Evolutionary conservation across 2,329 filamentous ascomycete genomes (phyloP).

Genomic region (Epicoccum sorghinum): DNA sequence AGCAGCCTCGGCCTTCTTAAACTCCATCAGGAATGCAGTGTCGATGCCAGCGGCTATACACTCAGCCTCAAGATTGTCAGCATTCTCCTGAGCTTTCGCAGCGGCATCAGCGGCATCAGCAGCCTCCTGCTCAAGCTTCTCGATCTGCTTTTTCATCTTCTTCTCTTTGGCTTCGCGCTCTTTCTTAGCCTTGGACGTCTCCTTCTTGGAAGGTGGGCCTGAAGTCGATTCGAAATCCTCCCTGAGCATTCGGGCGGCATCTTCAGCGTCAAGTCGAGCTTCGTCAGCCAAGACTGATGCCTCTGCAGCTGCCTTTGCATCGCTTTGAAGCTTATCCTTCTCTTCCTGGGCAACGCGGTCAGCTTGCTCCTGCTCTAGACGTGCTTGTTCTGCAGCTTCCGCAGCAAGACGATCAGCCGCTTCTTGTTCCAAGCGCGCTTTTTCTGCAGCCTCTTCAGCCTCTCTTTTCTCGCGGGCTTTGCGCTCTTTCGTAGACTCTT

Average conservation of each 20-base stretch:
- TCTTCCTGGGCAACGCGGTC: constrained; percentile 26
- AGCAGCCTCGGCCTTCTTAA: constrained; percentile 33
- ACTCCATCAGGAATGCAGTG: constrained; percentile 17
- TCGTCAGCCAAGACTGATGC: constrained; percentile 32
- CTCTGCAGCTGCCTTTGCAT: constrained; percentile 23
- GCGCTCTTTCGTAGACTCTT: constrained; percentile 41
- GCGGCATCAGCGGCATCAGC: constrained; percentile 45
- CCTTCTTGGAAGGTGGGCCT: constrained; percentile 41
- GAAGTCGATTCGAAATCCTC: constrained; percentile 27
- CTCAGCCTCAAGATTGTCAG: constrained; percentile 39
- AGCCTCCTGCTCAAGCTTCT: constrained; percentile 35
- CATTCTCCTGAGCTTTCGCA: constrained; percentile 39
- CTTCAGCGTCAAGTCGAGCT: constrained; percentile 12
- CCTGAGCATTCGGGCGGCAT: constrained; percentile 20
- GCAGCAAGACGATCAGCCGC: constrained; percentile 18
- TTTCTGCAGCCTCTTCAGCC: constrained; percentile 18
- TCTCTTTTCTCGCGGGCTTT: constrained; percentile 41
- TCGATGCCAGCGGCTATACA: constrained; percentile 46
- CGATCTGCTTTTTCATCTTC: constrained; percentile 35
- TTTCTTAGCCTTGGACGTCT: constrained; percentile 36
- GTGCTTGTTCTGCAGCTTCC: constrained; percentile 29
- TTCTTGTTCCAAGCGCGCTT: constrained; percentile 20
- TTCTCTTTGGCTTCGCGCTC: constrained; percentile 38
- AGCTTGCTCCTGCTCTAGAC: constrained; percentile 27
- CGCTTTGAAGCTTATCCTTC: constrained; percentile 38